These are phyloP conservation scores for Ascochyta lentis DNA, from an alignment of 2,329 filamentous ascomycete genomes.

Conservation along the genomic window DNA sequence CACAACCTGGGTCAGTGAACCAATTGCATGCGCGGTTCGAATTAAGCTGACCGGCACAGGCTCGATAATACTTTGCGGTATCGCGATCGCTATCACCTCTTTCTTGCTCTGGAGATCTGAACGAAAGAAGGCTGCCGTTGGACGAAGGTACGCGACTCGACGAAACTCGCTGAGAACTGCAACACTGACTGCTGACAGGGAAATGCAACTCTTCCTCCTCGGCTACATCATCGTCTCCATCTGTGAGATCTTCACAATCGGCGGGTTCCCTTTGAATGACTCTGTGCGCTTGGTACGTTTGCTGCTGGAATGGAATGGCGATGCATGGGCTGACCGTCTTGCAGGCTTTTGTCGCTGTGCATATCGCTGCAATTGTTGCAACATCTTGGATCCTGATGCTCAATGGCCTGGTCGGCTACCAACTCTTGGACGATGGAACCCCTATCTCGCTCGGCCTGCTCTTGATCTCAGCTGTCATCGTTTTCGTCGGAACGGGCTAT, in stretches of 20 bases:
- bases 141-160: conserved; percentile 67
- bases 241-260: conserved; percentile 96
- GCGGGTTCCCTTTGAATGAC: conserved; percentile 78
- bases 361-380: conserved; percentile 87
- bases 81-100: conserved; percentile 73
- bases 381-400: conserved; percentile 90
- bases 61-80: conserved; percentile 81
- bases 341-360: conserved; percentile 85
- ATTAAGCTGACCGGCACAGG: conserved; percentile 59
- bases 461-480: conserved; percentile 68
- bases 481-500: conserved; percentile 92
- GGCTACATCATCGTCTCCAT: conserved; percentile 88
- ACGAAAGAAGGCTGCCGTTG: conserved; percentile 90
- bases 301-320: not conserved
- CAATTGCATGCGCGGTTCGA: conserved; percentile 10
- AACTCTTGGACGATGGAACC: conserved; percentile 92
- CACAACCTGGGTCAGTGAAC: conserved; percentile 79
- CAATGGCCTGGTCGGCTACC: conserved; percentile 91
- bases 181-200: conserved; percentile 62
- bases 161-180: not conserved
- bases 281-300: conserved; percentile 73
- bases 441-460: conserved; percentile 80
- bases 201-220: conserved; percentile 93
- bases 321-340: conserved; percentile 16
- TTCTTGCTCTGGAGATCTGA: conserved; percentile 82